Percentiles rank a stretch among this genome's conserved stretches.
Conservation (phyloP, 169 alveolate genomes). For the Cryptosporidium sp. region DNA sequence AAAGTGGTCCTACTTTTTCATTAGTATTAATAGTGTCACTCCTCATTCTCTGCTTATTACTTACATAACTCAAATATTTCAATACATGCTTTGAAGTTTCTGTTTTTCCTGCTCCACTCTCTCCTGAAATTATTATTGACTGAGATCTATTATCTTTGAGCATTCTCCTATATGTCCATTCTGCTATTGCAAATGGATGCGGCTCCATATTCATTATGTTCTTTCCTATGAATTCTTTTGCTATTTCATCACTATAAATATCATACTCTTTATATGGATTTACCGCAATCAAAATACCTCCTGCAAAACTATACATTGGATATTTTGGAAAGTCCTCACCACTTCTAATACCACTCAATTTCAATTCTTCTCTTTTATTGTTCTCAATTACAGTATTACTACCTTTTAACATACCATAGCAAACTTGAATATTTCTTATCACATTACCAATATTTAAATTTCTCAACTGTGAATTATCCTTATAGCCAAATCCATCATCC, state of each 20-base stretch:
- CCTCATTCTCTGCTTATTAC: slow-evolving; percentile 38
- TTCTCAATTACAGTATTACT: not conserved
- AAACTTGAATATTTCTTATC: slow-evolving; percentile 72
- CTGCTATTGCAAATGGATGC: slow-evolving; percentile 80
- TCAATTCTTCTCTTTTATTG: not conserved
- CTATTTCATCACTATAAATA: slow-evolving; percentile 69
- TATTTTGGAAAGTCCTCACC: slow-evolving; percentile 17
- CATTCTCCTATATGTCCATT: slow-evolving; percentile 78
- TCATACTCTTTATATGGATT: slow-evolving; percentile 62
- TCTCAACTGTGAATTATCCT: slow-evolving; percentile 74
- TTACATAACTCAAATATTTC: slow-evolving; percentile 65
- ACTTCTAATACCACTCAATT: not conserved
- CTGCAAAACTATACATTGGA: slow-evolving; percentile 67
- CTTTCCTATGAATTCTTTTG: slow-evolving; percentile 49
- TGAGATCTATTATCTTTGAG: slow-evolving; percentile 80
- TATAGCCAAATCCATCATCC: slow-evolving; percentile 54
- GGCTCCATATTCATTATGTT: slow-evolving; percentile 74
- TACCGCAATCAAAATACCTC: slow-evolving; percentile 63
- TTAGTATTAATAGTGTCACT: not conserved
- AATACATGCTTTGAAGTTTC: slow-evolving; percentile 94
- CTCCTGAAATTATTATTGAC: slow-evolving; percentile 98
- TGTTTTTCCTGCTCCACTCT: slow-evolving; percentile 99
- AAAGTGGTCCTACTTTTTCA: not conserved
- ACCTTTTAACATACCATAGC: slow-evolving; percentile 68
- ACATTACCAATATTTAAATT: slow-evolving; percentile 77